A percentile compares a stretch with the other conserved stretches of the same genome.
Conservation (phyloP, 148 eudicot species). For the Chenopodium berlandieri region DNA sequence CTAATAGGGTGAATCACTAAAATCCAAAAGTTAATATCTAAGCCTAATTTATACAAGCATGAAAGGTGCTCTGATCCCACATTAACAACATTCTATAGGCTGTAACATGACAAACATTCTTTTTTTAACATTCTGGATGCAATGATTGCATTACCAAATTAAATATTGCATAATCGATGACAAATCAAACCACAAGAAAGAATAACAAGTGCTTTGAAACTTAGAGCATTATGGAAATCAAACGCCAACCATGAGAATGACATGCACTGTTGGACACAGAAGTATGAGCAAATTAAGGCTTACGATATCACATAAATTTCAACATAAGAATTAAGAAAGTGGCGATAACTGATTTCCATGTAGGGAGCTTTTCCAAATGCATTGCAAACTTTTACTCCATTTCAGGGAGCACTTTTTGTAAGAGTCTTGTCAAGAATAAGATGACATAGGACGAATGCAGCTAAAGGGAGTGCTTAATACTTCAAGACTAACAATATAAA, state of each 20-base stretch:
- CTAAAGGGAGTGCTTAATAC: neutral
- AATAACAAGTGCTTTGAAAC: neutral
- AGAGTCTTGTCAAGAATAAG: neutral
- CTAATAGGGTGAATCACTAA: neutral
- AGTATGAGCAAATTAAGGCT: conserved; percentile 8
- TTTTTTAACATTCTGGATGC: conserved; percentile 2
- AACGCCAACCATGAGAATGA: conserved; percentile 17
- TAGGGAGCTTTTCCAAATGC: neutral
- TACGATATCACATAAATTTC: neutral
- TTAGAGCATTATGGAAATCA: conserved; percentile 16
- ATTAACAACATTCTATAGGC: conserved; percentile 8
- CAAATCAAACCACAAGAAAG: conserved; percentile 6
- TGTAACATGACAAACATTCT: neutral
- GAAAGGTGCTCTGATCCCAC: conserved; percentile 7
- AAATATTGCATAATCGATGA: conserved; percentile 1
- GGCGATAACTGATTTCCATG: neutral
- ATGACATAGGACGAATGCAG: neutral
- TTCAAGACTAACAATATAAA: neutral
- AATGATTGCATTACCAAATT: conserved; percentile 15
- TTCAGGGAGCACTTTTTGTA: neutral
- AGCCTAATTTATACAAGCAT: conserved; percentile 15
- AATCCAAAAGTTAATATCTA: conserved; percentile 10
- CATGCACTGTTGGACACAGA: conserved; percentile 19
- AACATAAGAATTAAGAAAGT: conserved; percentile 8
- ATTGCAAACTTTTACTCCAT: conserved; percentile 1